Conservation (phyloP, 23 red algal genomes). For the Gracilaria vermiculophylla region DNA sequence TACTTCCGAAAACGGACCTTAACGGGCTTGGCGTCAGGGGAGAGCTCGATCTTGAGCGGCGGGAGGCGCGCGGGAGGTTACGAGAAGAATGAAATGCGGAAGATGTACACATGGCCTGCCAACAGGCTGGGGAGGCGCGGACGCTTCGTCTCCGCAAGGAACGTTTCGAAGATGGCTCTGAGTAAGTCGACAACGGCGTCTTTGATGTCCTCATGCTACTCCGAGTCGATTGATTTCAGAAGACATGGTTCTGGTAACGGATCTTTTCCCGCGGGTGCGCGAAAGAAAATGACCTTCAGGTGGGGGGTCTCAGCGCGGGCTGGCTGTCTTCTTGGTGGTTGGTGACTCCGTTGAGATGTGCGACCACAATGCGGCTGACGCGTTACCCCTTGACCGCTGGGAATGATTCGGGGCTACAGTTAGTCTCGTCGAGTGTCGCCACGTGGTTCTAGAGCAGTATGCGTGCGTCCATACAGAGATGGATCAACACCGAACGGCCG, state of each 20-base stretch:
- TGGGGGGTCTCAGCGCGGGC: not conserved
- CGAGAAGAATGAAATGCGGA: constrained; percentile 43
- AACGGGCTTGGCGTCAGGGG: constrained; percentile 10
- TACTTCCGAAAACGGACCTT: constrained; percentile 50
- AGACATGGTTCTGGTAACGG: constrained; percentile 32
- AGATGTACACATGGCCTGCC: not conserved
- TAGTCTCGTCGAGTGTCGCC: not conserved
- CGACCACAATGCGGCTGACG: not conserved
- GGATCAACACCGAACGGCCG: not conserved
- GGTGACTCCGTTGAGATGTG: not conserved
- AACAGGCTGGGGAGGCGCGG: not conserved
- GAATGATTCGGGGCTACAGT: not conserved
- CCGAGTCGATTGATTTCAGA: constrained; percentile 4
- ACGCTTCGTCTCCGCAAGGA: not conserved
- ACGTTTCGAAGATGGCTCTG: not conserved
- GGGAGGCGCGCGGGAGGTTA: not conserved
- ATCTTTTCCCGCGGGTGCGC: constrained; percentile 15
- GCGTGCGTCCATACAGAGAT: not conserved
- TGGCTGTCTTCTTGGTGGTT: not conserved
- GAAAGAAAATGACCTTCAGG: not conserved
- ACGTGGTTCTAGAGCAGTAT: not conserved
- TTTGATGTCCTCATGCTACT: constrained; percentile 5
- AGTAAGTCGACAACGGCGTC: not conserved
- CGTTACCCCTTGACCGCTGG: not conserved
- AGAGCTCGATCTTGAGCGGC: not conserved